Evolutionary conservation across 164 flowering plant species (phyloP), one percentile per base, ranked within the genome.

Genomic region (Macadamia tetraphylla): DNA sequence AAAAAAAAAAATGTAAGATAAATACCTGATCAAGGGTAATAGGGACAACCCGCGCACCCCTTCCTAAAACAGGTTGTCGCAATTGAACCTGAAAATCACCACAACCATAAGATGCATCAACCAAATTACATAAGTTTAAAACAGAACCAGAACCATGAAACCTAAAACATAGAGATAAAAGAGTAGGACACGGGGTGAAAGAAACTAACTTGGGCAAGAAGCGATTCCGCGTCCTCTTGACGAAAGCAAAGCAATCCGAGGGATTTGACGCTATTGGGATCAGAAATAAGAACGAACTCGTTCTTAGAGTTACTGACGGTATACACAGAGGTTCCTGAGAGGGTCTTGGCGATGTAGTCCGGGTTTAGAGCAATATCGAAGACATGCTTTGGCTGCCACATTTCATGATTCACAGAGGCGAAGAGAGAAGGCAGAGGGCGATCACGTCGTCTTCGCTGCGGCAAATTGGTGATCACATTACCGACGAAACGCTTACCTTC

Each of bases 221-320:
- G 87, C 1, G 96, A 81, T 67, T 92, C 92, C 9, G 97, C 97
- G 52, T 94, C 97, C 72, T 90, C 97, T 60, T 78, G 78, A 3
- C 97, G 91, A 66, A 94, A 94, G 68, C 94, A 94, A 31, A 94
- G 94, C 70, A 94, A 69, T 6, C 98, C 87, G 32, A 94, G 86
- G 9, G 98, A 92, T 70, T 86, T 94, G 63, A 70, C 63, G 15
- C 82, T 90, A 49, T 75, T 76, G 31, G 96, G 89, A 73, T 94
- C 96, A 18, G 98, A 94, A 13, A 90, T 73, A 44, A 92, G 91
- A 46, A 92, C 98, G 76, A 94, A 91, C 79, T 92, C 98, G 66
- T 92, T 94, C 63, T 85, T 83, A 13, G 95, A 77, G 71, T 92
- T 94, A 76, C 98, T 84, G 46, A 94, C 95, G 0, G 98, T 87